These are phyloP conservation scores for Eimeria maxima DNA, from an alignment of 169 alveolate species.

Conservation along the genomic window DNA sequence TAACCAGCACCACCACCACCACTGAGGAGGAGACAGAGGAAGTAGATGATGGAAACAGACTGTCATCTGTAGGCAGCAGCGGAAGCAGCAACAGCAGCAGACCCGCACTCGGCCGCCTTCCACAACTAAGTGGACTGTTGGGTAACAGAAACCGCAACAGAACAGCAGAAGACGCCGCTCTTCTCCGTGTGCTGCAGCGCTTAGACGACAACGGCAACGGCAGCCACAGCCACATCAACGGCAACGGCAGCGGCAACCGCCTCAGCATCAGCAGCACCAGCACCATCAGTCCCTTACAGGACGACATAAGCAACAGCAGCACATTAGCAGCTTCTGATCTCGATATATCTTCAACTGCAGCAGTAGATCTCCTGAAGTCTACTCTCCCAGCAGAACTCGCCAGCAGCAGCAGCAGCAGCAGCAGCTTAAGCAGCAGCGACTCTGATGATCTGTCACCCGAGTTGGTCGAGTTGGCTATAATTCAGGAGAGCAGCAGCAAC, in stretches of 20 bases:
- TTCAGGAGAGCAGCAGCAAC: neutral
- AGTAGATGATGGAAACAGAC: neutral
- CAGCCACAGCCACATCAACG: neutral
- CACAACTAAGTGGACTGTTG: too few relatives aligned
- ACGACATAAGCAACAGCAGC: neutral
- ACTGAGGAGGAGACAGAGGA: neutral
- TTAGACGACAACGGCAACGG: neutral
- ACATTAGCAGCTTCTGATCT: neutral
- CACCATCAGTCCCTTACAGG: neutral
- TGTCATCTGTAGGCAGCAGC: slow-evolving; percentile 37
- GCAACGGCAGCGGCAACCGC: slow-evolving; percentile 37
- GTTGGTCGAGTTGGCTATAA: neutral
- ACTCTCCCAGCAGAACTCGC: neutral
- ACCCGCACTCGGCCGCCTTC: neutral
- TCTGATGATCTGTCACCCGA: neutral
- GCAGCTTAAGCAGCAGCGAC: neutral
- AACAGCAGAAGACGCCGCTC: slow-evolving; percentile 11
- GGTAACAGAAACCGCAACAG: neutral
- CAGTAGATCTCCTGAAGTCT: neutral
- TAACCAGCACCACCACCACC: neutral
- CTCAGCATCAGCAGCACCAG: slow-evolving; percentile 30
- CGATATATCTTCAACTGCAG: neutral
- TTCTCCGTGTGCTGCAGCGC: slow-evolving; percentile 10
- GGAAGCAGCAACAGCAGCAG: slow-evolving; percentile 23
- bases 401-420: slow-evolving; percentile 43